Conservation (phyloP, 306 rosid species). For the Luffa aegyptiaca region DNA sequence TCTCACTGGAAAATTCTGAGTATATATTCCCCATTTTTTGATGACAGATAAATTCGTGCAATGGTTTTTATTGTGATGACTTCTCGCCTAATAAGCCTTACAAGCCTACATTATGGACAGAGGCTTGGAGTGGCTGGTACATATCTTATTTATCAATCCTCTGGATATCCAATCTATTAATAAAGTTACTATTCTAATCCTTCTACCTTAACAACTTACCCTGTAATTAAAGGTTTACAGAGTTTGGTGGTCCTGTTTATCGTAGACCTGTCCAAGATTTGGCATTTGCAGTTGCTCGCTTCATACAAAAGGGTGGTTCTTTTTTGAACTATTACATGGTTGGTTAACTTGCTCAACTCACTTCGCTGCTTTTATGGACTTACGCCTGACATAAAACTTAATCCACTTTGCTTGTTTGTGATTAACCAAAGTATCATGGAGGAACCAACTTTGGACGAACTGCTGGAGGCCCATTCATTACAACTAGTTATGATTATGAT, state of each 20-base stretch:
- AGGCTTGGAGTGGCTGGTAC: constrained; percentile 98
- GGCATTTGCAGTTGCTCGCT: constrained; percentile 91
- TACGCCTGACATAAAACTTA: constrained; percentile 6
- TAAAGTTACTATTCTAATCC: constrained; percentile 10
- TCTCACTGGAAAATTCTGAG: background rate
- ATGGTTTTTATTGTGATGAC: constrained; percentile 83
- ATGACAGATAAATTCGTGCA: constrained; percentile 74
- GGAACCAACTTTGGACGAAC: constrained; percentile 97
- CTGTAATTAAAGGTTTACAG: constrained; percentile 54
- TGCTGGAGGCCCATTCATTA: constrained; percentile 93
- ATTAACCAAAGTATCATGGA: constrained; percentile 73
- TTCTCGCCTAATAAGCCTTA: constrained; percentile 90
- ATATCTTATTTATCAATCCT: background rate
- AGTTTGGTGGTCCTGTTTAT: constrained; percentile 68
- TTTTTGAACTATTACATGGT: constrained; percentile 87
- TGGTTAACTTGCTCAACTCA: constrained; percentile 24
- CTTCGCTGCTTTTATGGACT: background rate
- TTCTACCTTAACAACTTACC: background rate
- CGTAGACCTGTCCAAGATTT: constrained; percentile 88
- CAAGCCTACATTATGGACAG: constrained; percentile 92
- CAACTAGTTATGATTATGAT: constrained; percentile 91
- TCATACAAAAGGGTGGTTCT: constrained; percentile 82
- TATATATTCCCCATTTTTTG: constrained; percentile 12
- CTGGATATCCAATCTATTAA: constrained; percentile 5
- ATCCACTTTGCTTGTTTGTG: background rate